Evolutionary conservation across 495 filamentous ascomycete species (phyloP), one percentile per base, ranked within the genome.

Genomic region (Endocarpon pusillum): DNA sequence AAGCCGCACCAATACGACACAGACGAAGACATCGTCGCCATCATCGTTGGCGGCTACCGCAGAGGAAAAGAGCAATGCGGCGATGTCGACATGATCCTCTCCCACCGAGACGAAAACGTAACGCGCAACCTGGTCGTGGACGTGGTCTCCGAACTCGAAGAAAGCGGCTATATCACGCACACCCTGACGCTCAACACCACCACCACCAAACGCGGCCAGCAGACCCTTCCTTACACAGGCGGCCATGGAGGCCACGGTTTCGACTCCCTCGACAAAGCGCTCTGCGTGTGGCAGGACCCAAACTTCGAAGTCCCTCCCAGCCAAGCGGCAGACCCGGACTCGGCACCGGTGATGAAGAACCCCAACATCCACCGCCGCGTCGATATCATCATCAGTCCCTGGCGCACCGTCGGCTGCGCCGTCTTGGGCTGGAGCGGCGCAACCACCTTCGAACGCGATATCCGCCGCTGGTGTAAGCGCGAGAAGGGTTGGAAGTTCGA

Each of bases 261-360:
- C 39, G 87, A 96, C 46, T 75, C 69, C 0, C 60, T 99, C 1
- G 86, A 96, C 50, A 94, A 94, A 50, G 83, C 83, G 5, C 57
- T 94, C 27, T 73, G 94, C 0, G 82, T 94, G 1, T 99, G 89
- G 89, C 87, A 91, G 46, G 69, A 86, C 42, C 74, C 77, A 0
- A n/a, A 52, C 3, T 79, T 53, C 19, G 35, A 37, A 3, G 14
- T 38, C 16, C 28, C 14, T 9, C 48, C 54, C 18, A 52, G 48
- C 0, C 46, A 49, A 22, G 48, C 43, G 4, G 45, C 40, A 3
- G 54, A 61, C 25, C 37, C 51, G 10, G 46, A 40, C 0, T 15
- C 14, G 28, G 28, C 28, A 15, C 36, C 7, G 14, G 28, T 17
- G 5, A 18, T 5, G 19, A 35, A 3, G 7, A 20, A 87, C 37